Evolutionary conservation across 805 yeast species (phyloP).

Genomic region (Candida patagonica): DNA sequence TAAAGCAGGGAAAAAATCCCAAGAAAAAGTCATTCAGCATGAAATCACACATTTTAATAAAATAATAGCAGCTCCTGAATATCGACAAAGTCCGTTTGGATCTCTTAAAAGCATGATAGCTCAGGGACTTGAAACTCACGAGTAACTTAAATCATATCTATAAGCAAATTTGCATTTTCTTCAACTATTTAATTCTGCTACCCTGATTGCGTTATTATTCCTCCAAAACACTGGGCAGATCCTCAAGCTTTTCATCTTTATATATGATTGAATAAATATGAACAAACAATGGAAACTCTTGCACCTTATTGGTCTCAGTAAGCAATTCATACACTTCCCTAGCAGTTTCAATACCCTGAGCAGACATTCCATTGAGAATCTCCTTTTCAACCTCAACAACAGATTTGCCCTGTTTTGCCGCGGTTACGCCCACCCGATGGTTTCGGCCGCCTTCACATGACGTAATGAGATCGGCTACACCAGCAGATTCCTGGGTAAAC

Average conservation of each 20-base stretch:
- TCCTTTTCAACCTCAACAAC: slow-evolving; percentile 79
- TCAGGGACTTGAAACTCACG: neutral
- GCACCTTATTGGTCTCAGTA: slow-evolving; percentile 38
- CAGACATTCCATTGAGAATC: slow-evolving; percentile 88
- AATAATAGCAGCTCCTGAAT: slow-evolving; percentile 14
- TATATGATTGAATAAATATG: slow-evolving; percentile 78
- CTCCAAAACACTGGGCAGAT: slow-evolving; percentile 44
- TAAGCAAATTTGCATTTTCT: neutral
- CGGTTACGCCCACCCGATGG: slow-evolving; percentile 78
- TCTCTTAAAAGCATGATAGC: slow-evolving; percentile 14
- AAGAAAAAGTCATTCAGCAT: slow-evolving; percentile 16
- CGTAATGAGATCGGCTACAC: slow-evolving; percentile 96
- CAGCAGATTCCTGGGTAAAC: slow-evolving; percentile 89
- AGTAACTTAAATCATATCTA: neutral
- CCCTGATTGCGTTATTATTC: slow-evolving; percentile 6
- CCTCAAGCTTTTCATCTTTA: slow-evolving; percentile 63
- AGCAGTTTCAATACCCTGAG: slow-evolving; percentile 89
- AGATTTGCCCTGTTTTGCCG: slow-evolving; percentile 69
- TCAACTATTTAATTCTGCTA: neutral
- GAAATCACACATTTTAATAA: slow-evolving; percentile 18
- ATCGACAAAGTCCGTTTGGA: slow-evolving; percentile 19
- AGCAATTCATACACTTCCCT: slow-evolving; percentile 86
- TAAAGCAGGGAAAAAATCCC: slow-evolving; percentile 10
- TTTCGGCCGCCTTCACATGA: slow-evolving; percentile 98
- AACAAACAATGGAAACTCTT: slow-evolving; percentile 74